Base-by-base conservation (phyloP, 2,329 filamentous ascomycete genomes). In the Neonectria coccinea region DNA sequence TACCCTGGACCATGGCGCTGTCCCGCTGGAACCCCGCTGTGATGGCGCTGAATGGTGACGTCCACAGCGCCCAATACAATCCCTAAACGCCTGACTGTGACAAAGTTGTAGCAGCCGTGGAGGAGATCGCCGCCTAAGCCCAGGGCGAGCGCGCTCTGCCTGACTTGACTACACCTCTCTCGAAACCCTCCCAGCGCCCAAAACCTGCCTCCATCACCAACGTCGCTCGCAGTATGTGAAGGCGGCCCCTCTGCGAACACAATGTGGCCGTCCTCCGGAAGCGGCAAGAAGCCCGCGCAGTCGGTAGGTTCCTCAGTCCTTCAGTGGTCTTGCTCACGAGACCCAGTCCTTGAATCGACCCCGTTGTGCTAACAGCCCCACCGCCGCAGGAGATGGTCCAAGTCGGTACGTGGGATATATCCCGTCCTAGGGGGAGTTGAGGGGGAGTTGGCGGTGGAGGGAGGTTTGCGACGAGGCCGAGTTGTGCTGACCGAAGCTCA, bases 351-450 rank as follows among this genome's bases (percentile, higher is more conserved):
- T 18, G n/a, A 33, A 29, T 33, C 29, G 48, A 69, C 62, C 62
- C 58, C 66, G 64, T 70, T 68, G 68, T 74, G 71, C 76, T 81
- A 72, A 80, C 77, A 71, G 71, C 77, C 77, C 76, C 74, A 75
- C 78, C 73, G 79, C 74, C 82, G 77, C 84, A 98, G 93, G 96
- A 99, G 87, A 99, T 99, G 96, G 93, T 97, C 74, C 95, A 99
- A 91, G 94, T 99, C 85, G 95, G 96, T 98, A 91, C 52, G 29
- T 53, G 62, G 44, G 31, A 58, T 54, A 54, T 52, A 50, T 39
- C 51, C 44, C 42, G 50, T 58, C 29, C 54, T 53, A 41, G 55
- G n/a, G 47, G 48, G 41, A 45, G 50, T 64, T 58, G 61, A 59
- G 27, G 60, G 41, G 27, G 27, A 22, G 47, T 52, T 61, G 20